Evolutionary conservation across 129 eudicot species (phyloP).

Genomic region (Artemisia annua): DNA sequence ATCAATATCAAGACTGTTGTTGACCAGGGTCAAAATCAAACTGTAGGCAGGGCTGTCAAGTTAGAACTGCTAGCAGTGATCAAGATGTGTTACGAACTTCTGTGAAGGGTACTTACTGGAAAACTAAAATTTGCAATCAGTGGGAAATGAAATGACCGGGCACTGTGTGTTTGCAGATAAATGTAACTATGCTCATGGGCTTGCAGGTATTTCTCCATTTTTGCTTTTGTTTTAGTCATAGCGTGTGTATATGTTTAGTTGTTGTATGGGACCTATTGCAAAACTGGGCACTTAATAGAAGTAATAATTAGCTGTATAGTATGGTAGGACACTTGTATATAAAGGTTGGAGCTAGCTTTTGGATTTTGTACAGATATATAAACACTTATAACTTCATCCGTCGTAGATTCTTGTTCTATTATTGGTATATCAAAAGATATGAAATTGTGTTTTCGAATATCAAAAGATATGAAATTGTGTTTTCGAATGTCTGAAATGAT

Average conservation of each 20-base stretch:
- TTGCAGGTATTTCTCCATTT: conserved; percentile 53
- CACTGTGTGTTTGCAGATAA: conserved; percentile 62
- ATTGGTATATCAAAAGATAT: not conserved
- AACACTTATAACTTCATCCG: too few relatives aligned
- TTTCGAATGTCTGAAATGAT: not conserved
- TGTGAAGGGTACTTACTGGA: conserved; percentile 51
- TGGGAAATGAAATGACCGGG: conserved; percentile 79
- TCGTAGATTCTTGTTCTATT: not conserved
- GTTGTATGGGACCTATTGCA: not conserved
- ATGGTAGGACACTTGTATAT: not conserved
- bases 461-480: not conserved
- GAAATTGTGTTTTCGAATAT: not conserved
- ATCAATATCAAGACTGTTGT: conserved; percentile 55
- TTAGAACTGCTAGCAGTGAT: conserved; percentile 13
- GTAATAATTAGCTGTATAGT: not conserved
- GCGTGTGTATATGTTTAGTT: not conserved
- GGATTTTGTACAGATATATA: not conserved
- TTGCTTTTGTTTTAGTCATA: not conserved
- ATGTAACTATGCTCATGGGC: conserved; percentile 90
- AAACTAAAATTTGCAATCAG: conserved; percentile 64
- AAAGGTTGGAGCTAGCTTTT: not conserved
- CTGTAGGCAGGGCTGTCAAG: not conserved
- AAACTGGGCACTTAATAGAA: not conserved
- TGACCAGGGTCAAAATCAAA: conserved; percentile 34
- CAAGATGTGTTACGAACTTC: conserved; percentile 28